Base-by-base conservation (phyloP, 352 stramenopile species). In the Peronospora farinosa region DNA sequence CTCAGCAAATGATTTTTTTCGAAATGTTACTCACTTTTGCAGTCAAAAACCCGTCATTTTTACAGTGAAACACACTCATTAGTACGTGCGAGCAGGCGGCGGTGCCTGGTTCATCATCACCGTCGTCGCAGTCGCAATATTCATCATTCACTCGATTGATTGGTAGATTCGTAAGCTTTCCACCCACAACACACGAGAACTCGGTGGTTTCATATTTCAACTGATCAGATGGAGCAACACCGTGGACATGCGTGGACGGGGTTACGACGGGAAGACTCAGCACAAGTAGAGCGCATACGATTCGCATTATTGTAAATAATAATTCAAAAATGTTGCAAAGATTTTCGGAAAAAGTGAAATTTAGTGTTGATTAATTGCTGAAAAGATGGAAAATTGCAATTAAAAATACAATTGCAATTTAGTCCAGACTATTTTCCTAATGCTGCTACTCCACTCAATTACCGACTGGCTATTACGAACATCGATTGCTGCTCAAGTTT, bases 111-210 rank as follows among this genome's bases (percentile, higher is more conserved):
- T 98, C 92, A 60, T 98, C 92, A 16, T 59, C 48, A 19, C 86
- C 88, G 51, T 89, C 80, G 35, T 87, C 70, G 64, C 92, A 98
- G 66, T 98, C 92, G 64, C 92, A 98, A 55, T 91, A 97, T 33
- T 95, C 85, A 60, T 98, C 92, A 70, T 98, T 96, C 19, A 98
- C 64, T 12, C 60, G 65, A 2, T 50, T 53, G 12, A 58, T 40
- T 6, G 64, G 51, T 27, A 96, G 55, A 28, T 48, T 53, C 27
- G 51, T 51, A 11, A 23, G 11, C 19, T 61, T 54, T 9, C 74
- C 76, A 17, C 19, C 46, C 30, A 83, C 53, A 1, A 54, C 15
- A 48, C 77, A 86, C 10, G 48, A 45, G 28, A 83, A 63, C 1
- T 42, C 54, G 2, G 17, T 17, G 1, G 31, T 47, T 8, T 54